phyloP scores from a whole-genome alignment of 768 basidiomycete genomes.

The Russula compacta region DNA sequence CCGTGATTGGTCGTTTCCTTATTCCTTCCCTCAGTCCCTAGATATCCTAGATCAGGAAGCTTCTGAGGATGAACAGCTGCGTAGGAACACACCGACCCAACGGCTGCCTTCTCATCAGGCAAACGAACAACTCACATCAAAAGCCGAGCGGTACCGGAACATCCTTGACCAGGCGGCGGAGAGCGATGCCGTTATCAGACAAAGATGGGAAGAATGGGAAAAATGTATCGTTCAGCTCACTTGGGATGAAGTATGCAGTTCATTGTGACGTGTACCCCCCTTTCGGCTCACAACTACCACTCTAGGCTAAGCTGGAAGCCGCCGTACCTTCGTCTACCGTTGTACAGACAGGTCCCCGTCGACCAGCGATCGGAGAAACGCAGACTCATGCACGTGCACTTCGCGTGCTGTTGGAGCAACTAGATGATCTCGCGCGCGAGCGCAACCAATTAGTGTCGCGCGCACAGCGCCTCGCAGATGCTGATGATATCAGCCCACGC shows the following conservation, averaged over 20 bases:
- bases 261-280: not conserved
- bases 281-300: not conserved
- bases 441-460: constrained; percentile 56
- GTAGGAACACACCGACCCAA: constrained; percentile 38
- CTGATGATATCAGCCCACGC: constrained; percentile 65
- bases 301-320: constrained; percentile 54
- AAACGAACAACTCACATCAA: constrained; percentile 61
- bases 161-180: constrained; percentile 62
- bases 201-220: constrained; percentile 90
- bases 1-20: not conserved
- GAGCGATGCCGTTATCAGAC: constrained; percentile 67
- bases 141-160: constrained; percentile 60
- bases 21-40: constrained; percentile 53
- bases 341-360: constrained; percentile 1
- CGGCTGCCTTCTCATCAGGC: constrained; percentile 71
- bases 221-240: constrained; percentile 59
- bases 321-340: constrained; percentile 54
- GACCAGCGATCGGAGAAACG: constrained; percentile 27
- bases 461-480: constrained; percentile 49
- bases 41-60: constrained; percentile 89
- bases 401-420: constrained; percentile 64
- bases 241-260: constrained; percentile 44
- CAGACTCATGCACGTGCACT: constrained; percentile 60
- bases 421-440: constrained; percentile 60
- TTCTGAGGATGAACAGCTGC: constrained; percentile 68